phyloP scores from a whole-genome alignment of 148 eudicot genomes.

The Rhododendron vialii region DNA sequence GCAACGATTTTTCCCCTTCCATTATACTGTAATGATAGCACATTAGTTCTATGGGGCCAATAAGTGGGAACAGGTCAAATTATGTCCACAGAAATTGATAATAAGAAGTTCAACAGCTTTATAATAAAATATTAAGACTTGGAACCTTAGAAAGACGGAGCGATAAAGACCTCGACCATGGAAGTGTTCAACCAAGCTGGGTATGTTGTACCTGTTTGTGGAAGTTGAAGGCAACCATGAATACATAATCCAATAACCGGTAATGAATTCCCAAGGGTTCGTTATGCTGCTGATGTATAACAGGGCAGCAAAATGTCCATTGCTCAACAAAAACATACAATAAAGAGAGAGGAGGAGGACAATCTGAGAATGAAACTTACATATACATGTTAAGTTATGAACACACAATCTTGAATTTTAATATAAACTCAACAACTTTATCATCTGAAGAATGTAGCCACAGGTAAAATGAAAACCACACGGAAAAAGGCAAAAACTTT shows the following conservation, averaged over 20 bases:
- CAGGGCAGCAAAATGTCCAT: neutral
- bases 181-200: constrained; percentile 79
- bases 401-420: neutral
- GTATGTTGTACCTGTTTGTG: constrained; percentile 64
- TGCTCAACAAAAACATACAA: neutral
- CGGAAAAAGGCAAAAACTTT: neutral
- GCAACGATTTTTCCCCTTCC: constrained; percentile 84
- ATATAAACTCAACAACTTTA: neutral
- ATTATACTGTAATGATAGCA: constrained; percentile 57
- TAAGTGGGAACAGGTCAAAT: neutral
- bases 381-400: neutral
- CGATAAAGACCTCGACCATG: constrained; percentile 79
- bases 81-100: neutral
- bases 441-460: neutral
- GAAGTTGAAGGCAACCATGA: neutral
- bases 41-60: neutral
- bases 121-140: neutral
- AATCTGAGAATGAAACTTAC: neutral
- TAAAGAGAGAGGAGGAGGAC: neutral
- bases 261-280: neutral
- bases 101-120: neutral
- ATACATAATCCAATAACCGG: neutral
- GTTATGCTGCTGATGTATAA: neutral
- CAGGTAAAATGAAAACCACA: neutral
- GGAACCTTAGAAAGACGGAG: constrained; percentile 79